Base-by-base conservation (phyloP, 2,329 filamentous ascomycete genomes). In the Pseudomassariella vexata region DNA sequence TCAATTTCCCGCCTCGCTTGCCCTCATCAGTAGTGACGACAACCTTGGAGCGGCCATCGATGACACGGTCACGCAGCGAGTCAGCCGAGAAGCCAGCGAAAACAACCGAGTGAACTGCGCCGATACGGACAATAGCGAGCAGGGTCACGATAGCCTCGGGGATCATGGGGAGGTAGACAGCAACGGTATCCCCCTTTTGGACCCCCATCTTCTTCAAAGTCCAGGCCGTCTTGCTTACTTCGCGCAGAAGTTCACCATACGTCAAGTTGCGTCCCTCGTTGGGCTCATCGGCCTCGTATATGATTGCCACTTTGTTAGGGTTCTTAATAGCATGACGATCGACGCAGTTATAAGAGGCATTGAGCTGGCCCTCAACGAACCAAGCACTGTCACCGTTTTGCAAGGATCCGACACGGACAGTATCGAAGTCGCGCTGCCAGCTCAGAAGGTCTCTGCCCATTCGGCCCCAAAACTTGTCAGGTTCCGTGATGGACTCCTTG, bases 121-220 rank as follows among this genome's bases (percentile, higher is more conserved):
- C 92, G 48, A 98, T 94, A 55, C 92, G 86, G 22, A 81, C 68
- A 61, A 89, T 94, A 39, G 92, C 92, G 35, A 98, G 72, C 61
- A 98, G 85, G 33, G 92, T 83, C 51, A 98, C 72, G 37, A 98
- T 52, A 6, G 92, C 92, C 63, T 98, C 90, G 35, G 92, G 92
- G 60, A 98, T 95, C 92, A 98, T 98, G 59, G 92, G 92, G 44
- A 98, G 68, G 69, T 98, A 98, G 46, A 98, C 85, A 42, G 88
- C 92, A 36, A 98, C 89, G 5, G 89, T 95, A 63, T 98, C 92
- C 35, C 92, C 92, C 72, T 95, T 96, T 68, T 83, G 80, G 39
- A 98, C 90, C 42, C 92, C 92, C 78, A 95, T 92, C 66, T 90
- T 77, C 72, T 89, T 95, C 48, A 98, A 74, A 16, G 85, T 82